Base-by-base conservation (phyloP, 345 rosid species). In the Aquilaria sinensis region DNA sequence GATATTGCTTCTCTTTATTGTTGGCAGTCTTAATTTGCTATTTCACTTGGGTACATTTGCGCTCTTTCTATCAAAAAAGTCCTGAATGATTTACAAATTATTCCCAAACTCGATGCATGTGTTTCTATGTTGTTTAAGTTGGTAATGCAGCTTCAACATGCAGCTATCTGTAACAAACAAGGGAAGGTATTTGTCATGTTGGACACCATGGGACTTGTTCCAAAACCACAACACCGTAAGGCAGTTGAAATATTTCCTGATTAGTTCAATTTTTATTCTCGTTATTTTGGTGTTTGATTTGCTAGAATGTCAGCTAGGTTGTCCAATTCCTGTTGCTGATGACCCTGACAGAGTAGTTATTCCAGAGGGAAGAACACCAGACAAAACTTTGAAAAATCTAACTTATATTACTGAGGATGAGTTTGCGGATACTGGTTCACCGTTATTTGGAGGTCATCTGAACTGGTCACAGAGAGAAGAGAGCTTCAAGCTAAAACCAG, bases 361-460 rank as follows among this genome's bases (percentile, higher is more conserved):
- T 74, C 97, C 96, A 0, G 70, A 60, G 59, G 83, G 73, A 45
- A 78, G 77, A 78, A 88, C 92, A 56, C 66, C 77, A 0, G 85
- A 91, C 58, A 41, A 68, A 50, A 71, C 80, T 61, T 77, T 94
- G 43, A 75, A 56, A 53, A 78, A 85, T 68, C 80, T 94, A 9
- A 72, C 81, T 55, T 91, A 86, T 67, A 58, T 90, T 31, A 71
- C 75, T 53, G 82, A 87, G 65, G 95, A 82, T 72, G 80, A 80
- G 45, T 71, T 72, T 58, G 60, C 55, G 16, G 72, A 73, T 48
- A 77, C 81, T 68, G 77, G 62, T 55, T 79, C 87, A 47, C 91
- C 91, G 61, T 75, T 94, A 13, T 94, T 94, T 81, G 97, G 99
- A 66, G 97, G 97, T 46, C 84, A 76, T 72, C 80, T 79, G 67